These are phyloP conservation scores for Saccharomyces kudriavzevii DNA, from an alignment of 805 yeast species.

Conservation along the genomic window DNA sequence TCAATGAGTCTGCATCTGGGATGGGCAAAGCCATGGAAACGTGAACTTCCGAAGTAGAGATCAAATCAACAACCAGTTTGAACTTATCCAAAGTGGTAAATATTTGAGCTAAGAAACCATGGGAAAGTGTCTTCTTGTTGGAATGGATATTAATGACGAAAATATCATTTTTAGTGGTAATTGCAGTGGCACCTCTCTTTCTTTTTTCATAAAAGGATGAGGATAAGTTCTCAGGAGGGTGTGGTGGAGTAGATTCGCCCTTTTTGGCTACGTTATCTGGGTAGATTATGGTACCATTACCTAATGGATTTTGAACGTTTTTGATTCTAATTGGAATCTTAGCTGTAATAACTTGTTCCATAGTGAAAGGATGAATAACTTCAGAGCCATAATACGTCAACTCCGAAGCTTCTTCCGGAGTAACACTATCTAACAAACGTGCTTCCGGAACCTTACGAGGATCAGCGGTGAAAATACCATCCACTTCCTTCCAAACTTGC, in stretches of 20 bases:
- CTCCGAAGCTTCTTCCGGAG: constrained; percentile 98
- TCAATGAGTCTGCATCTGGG: constrained; percentile 51
- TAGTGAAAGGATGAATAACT: constrained; percentile 97
- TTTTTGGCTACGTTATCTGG: constrained; percentile 81
- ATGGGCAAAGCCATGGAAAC: constrained; percentile 95
- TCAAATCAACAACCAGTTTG: constrained; percentile 85
- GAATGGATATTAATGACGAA: constrained; percentile 91
- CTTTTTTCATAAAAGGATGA: constrained; percentile 36
- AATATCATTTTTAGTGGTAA: constrained; percentile 87
- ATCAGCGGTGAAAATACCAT: constrained; percentile 97
- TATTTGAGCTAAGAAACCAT: constrained; percentile 88
- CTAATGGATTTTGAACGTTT: constrained; percentile 90
- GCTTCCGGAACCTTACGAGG: constrained; percentile 93
- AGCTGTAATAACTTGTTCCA: constrained; percentile 97
- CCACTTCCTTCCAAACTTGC: constrained; percentile 98
- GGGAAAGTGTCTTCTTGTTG: constrained; percentile 83
- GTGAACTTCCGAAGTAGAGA: constrained; percentile 95
- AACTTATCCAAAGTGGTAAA: constrained; percentile 79
- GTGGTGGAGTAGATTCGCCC: constrained; percentile 90
- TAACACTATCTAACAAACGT: constrained; percentile 72
- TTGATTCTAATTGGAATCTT: constrained; percentile 94
- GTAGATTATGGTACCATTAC: constrained; percentile 86
- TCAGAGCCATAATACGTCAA: constrained; percentile 95
- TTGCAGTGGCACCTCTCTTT: constrained; percentile 81
- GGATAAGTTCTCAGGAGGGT: constrained; percentile 73